Conservation (phyloP, 768 basidiomycete species). For the Heimioporus sp. region DNA sequence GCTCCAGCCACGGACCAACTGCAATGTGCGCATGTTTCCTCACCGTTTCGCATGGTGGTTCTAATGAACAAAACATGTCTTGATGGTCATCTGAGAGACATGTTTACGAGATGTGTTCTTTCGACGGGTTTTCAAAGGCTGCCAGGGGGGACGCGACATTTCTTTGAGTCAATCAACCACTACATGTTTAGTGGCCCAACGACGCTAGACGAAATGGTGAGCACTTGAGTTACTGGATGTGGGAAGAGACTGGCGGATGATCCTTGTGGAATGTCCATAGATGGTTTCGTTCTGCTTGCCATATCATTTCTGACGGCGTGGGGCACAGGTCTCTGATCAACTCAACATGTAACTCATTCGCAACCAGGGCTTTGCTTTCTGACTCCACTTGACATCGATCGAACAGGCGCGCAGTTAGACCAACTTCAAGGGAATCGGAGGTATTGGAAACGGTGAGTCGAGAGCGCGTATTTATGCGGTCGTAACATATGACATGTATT, state of each 20-base stretch:
- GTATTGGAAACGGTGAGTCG: constrained; percentile 73
- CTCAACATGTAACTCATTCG: constrained; percentile 75
- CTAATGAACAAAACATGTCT: constrained; percentile 3
- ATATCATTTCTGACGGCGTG: constrained; percentile 11
- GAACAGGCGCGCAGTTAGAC: constrained; percentile 72
- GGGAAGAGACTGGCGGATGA: constrained; percentile 9
- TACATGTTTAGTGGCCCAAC: constrained; percentile 67
- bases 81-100: constrained; percentile 63
- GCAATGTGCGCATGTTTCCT: constrained; percentile 40
- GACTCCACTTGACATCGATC: constrained; percentile 68
- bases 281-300: not conserved
- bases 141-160: constrained; percentile 54
- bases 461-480: not conserved
- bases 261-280: constrained; percentile 69
- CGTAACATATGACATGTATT: not conserved
- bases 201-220: constrained; percentile 61
- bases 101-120: constrained; percentile 58
- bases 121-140: constrained; percentile 60
- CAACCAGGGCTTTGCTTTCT: constrained; percentile 78
- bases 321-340: constrained; percentile 66
- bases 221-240: constrained; percentile 22
- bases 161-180: constrained; percentile 63
- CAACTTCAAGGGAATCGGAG: constrained; percentile 67
- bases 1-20: constrained; percentile 74
- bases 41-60: constrained; percentile 38